Evolutionary conservation across 768 basidiomycete species (phyloP), one percentile per base, ranked within the genome.

Genomic region (Collybia sp.): DNA sequence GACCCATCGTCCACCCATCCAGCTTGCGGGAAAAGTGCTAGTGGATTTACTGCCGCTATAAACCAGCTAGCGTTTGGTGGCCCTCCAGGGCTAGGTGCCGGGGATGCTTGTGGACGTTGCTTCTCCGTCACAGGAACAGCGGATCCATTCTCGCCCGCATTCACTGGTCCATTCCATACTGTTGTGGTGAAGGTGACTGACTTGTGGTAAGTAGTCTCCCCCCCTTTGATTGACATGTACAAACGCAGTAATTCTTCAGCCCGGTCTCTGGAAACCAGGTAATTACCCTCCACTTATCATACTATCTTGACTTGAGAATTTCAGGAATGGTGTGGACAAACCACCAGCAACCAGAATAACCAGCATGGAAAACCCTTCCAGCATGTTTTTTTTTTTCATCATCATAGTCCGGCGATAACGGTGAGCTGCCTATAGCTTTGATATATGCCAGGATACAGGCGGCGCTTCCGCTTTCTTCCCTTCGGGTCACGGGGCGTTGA

Each of bases 61-160:
- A 79, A 69, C 58, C 78, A 80, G 60, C 69, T 80, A 16, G 63
- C 79, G 0, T 83, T 77, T 47, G 80, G 80, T 34, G 63, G 76
- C 6, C 41, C 58, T 12, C 73, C 78, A 15, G 77, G 78, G 0
- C 20, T 62, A 0, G 79, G 79, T 9, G 61, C 77, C 2, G 80
- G 80, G 12, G 80, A 80, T 58, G 80, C 76, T 9, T 83, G 80
- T 50, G 80, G 80, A 12, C 75, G 80, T 32, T 82, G 80, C 66
- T 82, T 83, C 57, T 60, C 69, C 15, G 40, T 82, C 45, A 77
- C 79, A 1, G 77, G 69, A 33, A 66, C 57, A 12, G 49, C 57
- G 9, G 79, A 81, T 57, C 80, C 81, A 15, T 80, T 63, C 64
- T 73, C 76, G 17, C 76, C 77, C 1, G 46, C 62, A 0, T 80